Evolutionary conservation across 352 stramenopile genomes (phyloP), one percentile per base, ranked within the genome.

Genomic region (Pythium utonaiense): DNA sequence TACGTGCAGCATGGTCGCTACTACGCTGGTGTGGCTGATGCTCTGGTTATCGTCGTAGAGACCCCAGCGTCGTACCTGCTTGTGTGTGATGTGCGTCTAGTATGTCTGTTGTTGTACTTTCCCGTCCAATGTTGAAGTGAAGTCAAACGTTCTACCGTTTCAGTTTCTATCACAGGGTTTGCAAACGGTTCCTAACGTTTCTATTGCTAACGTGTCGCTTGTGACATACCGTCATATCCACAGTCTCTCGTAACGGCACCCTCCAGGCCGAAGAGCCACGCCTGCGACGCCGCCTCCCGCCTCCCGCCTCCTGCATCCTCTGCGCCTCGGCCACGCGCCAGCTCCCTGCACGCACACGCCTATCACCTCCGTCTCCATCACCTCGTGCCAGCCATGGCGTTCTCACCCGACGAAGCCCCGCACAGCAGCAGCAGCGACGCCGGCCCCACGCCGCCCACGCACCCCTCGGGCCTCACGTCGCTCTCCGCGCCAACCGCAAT

Each of bases 221-320:
- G 27, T 47, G 40, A 47, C 40, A 47, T 47, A 19, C 12, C 6
- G 17, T 28, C 4, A 25, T 25, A 27, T 47, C 34, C 22, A 27
- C 17, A 19, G 40, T 47, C 19, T 47, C n/a, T 25, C 28, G 45
- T 52, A 52, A 52, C 45, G 45, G 45, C 45, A 34, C 24, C 19
- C 24, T 12, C 22, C 24, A 13, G 6, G 40, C 24, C 55, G 49
- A 64, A 64, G 57, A 64, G 57, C 57, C 57, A 64, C 57, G 57
- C 24, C 49, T 30, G 57, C 57, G 48, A 64, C 57, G 57, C 24
- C 49, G 17, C 13, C 31, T 19, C 30, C 24, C 31, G 42, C 31
- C 19, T 27, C 25, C 19, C 12, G 27, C 12, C n/a, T 47, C 17
- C 19, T 47, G 17, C 40, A 19, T 19, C 19, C 40, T 27, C 40